These are phyloP conservation scores for Phoma sp. DNA, from an alignment of 2,329 filamentous ascomycete species.

Conservation along the genomic window DNA sequence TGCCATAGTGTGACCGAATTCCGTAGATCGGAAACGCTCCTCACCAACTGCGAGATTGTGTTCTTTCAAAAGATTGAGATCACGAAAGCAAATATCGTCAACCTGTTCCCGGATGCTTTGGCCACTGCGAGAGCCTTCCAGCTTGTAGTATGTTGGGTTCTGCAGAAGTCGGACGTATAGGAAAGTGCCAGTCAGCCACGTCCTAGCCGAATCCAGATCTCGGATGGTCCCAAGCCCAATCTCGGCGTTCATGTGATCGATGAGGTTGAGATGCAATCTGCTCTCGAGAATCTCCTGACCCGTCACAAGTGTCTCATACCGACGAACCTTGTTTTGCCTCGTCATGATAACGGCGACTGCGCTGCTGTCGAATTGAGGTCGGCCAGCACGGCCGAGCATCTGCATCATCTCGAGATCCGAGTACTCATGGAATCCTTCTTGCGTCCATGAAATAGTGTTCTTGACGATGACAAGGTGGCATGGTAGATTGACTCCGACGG, in stretches of 20 bases:
- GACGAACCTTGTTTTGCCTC: slow-evolving; percentile 64
- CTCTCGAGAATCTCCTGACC: slow-evolving; percentile 79
- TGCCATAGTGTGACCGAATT: slow-evolving; percentile 81
- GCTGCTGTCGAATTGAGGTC: slow-evolving; percentile 80
- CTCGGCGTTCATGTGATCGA: slow-evolving; percentile 85
- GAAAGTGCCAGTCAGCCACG: slow-evolving; percentile 80
- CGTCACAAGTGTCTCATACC: slow-evolving; percentile 76
- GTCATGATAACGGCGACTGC: slow-evolving; percentile 84
- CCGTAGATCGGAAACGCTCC: slow-evolving; percentile 65
- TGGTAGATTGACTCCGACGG: slow-evolving; percentile 82
- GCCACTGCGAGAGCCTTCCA: slow-evolving; percentile 60
- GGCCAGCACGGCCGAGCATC: slow-evolving; percentile 83
- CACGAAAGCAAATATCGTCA: slow-evolving; percentile 72
- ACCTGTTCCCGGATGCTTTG: slow-evolving; percentile 67
- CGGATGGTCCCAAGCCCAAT: slow-evolving; percentile 76
- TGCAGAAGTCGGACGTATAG: slow-evolving; percentile 74
- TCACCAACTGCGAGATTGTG: slow-evolving; percentile 60
- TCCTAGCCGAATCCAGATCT: slow-evolving; percentile 68
- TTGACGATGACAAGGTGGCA: slow-evolving; percentile 85
- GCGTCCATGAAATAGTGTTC: slow-evolving; percentile 70
- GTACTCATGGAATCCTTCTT: slow-evolving; percentile 68
- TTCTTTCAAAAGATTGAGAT: slow-evolving; percentile 69
- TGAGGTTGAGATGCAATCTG: slow-evolving; percentile 75
- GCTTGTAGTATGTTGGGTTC: slow-evolving; percentile 73
- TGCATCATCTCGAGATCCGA: slow-evolving; percentile 87